phyloP scores from a whole-genome alignment of 1,139 yeast species.

The Zygoascus meyerae region DNA sequence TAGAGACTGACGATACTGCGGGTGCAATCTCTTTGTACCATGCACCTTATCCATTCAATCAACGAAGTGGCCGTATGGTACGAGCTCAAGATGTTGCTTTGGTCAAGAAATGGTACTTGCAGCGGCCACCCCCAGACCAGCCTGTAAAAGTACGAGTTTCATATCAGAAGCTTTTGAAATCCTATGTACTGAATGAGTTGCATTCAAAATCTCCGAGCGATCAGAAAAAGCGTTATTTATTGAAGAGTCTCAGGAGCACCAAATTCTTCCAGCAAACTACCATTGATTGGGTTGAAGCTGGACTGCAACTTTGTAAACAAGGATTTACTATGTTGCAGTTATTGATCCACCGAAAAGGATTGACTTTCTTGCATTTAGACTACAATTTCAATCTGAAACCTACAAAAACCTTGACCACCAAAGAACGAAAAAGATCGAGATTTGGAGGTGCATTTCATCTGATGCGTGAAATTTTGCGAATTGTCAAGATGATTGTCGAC shows the following conservation, averaged over 20 bases:
- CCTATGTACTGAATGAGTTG: constrained; percentile 65
- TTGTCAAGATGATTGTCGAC: constrained; percentile 81
- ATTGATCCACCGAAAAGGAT: constrained; percentile 82
- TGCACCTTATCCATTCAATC: constrained; percentile 84
- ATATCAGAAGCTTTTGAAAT: constrained; percentile 78
- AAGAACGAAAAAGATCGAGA: constrained; percentile 91
- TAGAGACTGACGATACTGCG: constrained; percentile 46
- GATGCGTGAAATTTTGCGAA: constrained; percentile 79
- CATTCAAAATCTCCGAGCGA: constrained; percentile 36
- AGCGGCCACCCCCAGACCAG: constrained; percentile 53
- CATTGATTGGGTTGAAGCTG: constrained; percentile 98
- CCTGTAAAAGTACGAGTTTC: constrained; percentile 80
- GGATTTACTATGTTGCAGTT: constrained; percentile 92
- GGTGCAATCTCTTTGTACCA: constrained; percentile 62
- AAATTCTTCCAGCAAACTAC: constrained; percentile 88
- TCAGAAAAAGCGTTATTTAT: constrained; percentile 50
- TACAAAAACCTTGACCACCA: constrained; percentile 91
- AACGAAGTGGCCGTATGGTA: constrained; percentile 60
- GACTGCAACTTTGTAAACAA: constrained; percentile 85
- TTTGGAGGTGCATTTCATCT: constrained; percentile 96
- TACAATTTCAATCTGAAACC: constrained; percentile 95
- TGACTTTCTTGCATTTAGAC: constrained; percentile 88
- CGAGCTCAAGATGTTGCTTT: constrained; percentile 90
- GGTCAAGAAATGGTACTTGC: constrained; percentile 74
- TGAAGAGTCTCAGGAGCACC: constrained; percentile 65